Evolutionary conservation across 2,329 filamentous ascomycete genomes (phyloP), one percentile per base, ranked within the genome.

Genomic region (Boeremia lycopersici): DNA sequence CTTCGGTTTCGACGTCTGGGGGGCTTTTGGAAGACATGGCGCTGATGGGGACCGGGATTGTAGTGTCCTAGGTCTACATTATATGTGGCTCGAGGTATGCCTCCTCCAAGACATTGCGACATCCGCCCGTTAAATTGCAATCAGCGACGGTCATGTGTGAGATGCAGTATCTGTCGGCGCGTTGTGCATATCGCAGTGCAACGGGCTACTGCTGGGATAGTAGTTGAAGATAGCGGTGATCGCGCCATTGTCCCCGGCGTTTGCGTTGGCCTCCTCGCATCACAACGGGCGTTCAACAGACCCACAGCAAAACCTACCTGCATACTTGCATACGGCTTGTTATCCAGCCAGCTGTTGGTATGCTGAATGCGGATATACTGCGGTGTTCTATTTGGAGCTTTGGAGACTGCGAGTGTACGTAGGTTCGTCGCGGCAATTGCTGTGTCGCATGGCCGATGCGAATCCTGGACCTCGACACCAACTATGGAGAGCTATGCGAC

Each of bases 11-110:
- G 12, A 57, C 26, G 2, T 53, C 38, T 1, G 33, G 3, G 2
- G 41, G 42, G 13, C 40, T 47, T 28, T 63, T 61, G 36, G 52
- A 23, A 6, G 47, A 13, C 61, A 63, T 61, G 17, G 25, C 47
- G 28, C 1, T 19, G n/a, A 23, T 12, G 8, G 28, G 7, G 15
- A 17, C 3, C 13, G 3, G 12, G 9, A 4, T 6, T 5, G 9
- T 26, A 26, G 35, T 19, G 43, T 36, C 2, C 23, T 11, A n/a
- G 31, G 26, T 28, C 30, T 10, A 13, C 11, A 38, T 46, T 41
- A 41, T 29, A 41, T 29, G 38, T 33, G 11, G n/a, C 9, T 15
- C 5, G n/a, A 35, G 33, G 6, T 7, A 6, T 40, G 35, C 28
- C 8, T 12, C 9, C 1, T 6, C 44, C 11, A 38, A 28, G 31